Percentiles rank a stretch among this genome's conserved stretches.
Evolutionary conservation across 1,284 basidiomycete species (phyloP).

Genomic region (Trametes hirsuta): DNA sequence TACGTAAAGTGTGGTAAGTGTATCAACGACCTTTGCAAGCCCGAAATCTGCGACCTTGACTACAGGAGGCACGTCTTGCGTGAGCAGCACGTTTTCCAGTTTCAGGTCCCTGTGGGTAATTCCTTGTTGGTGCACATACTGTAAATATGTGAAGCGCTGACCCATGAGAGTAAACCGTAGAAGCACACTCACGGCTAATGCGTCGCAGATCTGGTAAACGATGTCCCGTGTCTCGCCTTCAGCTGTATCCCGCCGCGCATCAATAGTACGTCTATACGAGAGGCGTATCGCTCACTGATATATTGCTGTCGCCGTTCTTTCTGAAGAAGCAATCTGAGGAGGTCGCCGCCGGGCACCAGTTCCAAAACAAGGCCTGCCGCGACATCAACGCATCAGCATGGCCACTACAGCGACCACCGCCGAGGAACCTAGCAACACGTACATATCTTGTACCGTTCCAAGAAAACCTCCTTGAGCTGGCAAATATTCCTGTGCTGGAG

Average conservation of each 20-base stretch:
- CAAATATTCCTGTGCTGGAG: constrained; percentile 84
- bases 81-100: constrained; percentile 83
- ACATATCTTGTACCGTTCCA: constrained; percentile 67
- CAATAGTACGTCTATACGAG: neutral
- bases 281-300: constrained; percentile 50
- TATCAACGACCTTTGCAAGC: constrained; percentile 64
- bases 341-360: constrained; percentile 17
- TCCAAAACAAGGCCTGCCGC: constrained; percentile 20
- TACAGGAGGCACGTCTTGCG: constrained; percentile 57
- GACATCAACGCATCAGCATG: neutral
- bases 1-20: too few species aligned
- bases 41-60: constrained; percentile 91
- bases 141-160: neutral
- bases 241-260: constrained; percentile 40
- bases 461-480: constrained; percentile 77
- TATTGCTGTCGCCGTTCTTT: constrained; percentile 41
- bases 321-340: constrained; percentile 71
- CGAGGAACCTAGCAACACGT: constrained; percentile 19
- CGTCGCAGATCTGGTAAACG: constrained; percentile 72
- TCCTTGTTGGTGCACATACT: constrained; percentile 70
- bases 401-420: neutral
- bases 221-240: constrained; percentile 64
- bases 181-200: constrained; percentile 42
- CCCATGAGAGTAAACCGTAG: too few species aligned
- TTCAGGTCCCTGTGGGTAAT: constrained; percentile 89